phyloP scores from a whole-genome alignment of 2,329 filamentous ascomycete species.

The Cucurbitaria berberidis region DNA sequence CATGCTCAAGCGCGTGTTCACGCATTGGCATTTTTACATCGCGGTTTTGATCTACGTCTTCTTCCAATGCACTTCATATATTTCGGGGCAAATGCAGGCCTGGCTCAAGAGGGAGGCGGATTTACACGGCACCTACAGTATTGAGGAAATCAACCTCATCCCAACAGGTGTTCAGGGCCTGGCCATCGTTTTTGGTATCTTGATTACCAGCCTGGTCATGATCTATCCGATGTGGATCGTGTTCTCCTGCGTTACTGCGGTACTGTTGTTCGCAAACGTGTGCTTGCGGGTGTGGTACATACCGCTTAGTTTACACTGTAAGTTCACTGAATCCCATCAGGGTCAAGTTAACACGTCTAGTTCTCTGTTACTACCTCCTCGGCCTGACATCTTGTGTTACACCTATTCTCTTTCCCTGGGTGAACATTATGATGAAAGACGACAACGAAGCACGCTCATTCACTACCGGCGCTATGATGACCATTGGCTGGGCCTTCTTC shows the following conservation, averaged over 20 bases:
- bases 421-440: slow-evolving; percentile 34
- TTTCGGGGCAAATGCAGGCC: slow-evolving; percentile 55
- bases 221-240: slow-evolving; percentile 57
- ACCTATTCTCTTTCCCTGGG: slow-evolving; percentile 34
- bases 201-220: slow-evolving; percentile 56
- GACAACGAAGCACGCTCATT: slow-evolving; percentile 52
- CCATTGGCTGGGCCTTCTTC: slow-evolving; percentile 38
- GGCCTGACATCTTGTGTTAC: slow-evolving; percentile 34
- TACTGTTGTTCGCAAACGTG: slow-evolving; percentile 51
- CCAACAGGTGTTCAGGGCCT: slow-evolving; percentile 56
- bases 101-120: slow-evolving; percentile 56
- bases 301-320: slow-evolving; percentile 47
- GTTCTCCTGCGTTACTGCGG: slow-evolving; percentile 47
- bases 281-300: slow-evolving; percentile 57
- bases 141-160: slow-evolving; percentile 56
- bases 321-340: slow-evolving; percentile 7
- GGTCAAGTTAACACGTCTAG: slow-evolving; percentile 12
- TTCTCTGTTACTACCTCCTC: slow-evolving; percentile 32
- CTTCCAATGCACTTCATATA: slow-evolving; percentile 46
- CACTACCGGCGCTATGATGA: slow-evolving; percentile 48
- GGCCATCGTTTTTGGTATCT: slow-evolving; percentile 54
- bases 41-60: slow-evolving; percentile 55
- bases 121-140: slow-evolving; percentile 45
- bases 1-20: slow-evolving; percentile 53
- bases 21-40: slow-evolving; percentile 57